Evolutionary conservation across 176 grass and related monocot genomes (phyloP).

Genomic region (Aegilops longissima): DNA sequence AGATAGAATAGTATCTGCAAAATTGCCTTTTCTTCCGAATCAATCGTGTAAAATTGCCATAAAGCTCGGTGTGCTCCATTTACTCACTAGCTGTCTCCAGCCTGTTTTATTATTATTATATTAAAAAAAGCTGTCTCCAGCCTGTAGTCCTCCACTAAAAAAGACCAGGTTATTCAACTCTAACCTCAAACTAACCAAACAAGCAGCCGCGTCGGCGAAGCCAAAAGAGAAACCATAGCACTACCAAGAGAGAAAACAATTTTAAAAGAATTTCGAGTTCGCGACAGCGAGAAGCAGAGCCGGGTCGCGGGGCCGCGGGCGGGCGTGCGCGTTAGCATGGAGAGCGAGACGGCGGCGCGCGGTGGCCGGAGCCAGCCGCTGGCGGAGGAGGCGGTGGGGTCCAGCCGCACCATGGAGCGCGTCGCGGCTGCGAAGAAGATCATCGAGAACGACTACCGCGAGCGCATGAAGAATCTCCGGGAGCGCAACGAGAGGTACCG

Average conservation of each 20-base stretch:
- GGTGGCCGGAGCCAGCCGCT: not conserved
- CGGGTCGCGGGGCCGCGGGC: constrained; percentile 16
- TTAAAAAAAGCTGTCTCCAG: not conserved
- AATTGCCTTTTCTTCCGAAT: not conserved
- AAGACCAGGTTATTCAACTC: not conserved
- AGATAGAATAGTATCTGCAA: too few species aligned
- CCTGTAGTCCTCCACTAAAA: not conserved
- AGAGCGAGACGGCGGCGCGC: constrained; percentile 22
- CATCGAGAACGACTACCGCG: constrained; percentile 81
- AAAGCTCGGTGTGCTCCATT: not conserved
- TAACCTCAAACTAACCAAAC: not conserved
- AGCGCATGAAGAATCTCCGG: constrained; percentile 67
- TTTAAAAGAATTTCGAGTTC: constrained; percentile 3
- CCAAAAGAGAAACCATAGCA: too few species aligned
- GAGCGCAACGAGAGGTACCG: constrained; percentile 66
- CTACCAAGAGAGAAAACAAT: not conserved
- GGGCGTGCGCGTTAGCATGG: constrained; percentile 20
- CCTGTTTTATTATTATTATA: not conserved
- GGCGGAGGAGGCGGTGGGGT: constrained; percentile 35
- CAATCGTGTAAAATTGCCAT: not conserved
- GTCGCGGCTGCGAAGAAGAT: constrained; percentile 88
- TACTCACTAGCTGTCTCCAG: not conserved
- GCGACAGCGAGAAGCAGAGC: constrained; percentile 3
- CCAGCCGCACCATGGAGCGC: constrained; percentile 70
- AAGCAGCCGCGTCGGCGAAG: not conserved